Evolutionary conservation across 2,329 filamentous ascomycete species (phyloP), one percentile per base, ranked within the genome.

Genomic region (Allantophomopsis lycopodina): DNA sequence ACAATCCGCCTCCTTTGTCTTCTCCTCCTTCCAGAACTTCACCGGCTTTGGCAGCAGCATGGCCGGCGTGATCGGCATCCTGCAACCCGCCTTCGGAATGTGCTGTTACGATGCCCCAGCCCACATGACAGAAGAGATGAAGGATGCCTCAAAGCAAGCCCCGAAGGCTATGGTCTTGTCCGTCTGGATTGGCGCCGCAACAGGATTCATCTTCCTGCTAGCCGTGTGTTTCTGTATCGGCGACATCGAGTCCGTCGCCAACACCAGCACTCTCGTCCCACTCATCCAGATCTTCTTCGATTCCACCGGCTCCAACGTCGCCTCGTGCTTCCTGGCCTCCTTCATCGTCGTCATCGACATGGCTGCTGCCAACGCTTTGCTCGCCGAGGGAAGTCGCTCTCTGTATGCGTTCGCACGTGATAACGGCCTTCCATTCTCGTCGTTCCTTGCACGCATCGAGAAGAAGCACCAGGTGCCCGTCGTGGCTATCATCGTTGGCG

Each of bases 81-180:
- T 74, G 5, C 69, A 74, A 46, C 61, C 65, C 34, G 65, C 64
- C 1, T 72, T 72, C 41, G 68, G 67, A 21, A 70, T 73, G 68
- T 70, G 66, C 50, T 66, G 64, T 42, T 64, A 50, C 46, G 47
- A 51, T 34, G 38, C 42, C 12, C 37, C 30, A 18, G 54, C 60
- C 0, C 69, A 73, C 41, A 72, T 74, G 68, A 66, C 63, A 0
- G 71, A 73, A 48, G 71, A 74, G 45, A 66, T 74, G 46, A 62
- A 62, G 37, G 60, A 69, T 37, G 63, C 69, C 0, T 60, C 63
- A 5, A 66, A 63, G 37, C 59, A 71, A 46, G 68, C 64, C 2
- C 71, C 71, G 0, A 53, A 59, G 43, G 63, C 63, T 2, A 69
- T 72, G 48, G 56, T 71, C 10, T 55, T 60, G 16, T 65, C 64